phyloP scores from a whole-genome alignment of 352 stramenopile genomes.

The Pythium phragmiticola region DNA sequence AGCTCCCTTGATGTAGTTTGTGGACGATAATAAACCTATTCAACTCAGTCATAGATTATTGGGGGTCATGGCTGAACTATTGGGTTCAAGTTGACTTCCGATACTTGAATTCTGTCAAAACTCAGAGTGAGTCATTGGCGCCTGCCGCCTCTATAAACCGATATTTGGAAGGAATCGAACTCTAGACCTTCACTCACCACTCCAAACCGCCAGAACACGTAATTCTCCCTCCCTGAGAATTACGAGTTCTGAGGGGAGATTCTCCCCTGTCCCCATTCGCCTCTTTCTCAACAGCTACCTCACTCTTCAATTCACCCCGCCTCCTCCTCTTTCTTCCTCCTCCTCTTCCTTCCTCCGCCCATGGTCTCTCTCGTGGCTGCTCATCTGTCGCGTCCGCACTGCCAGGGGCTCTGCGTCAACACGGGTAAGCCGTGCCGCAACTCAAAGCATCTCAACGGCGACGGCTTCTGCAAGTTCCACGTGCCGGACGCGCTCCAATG shows the following conservation, averaged over 20 bases:
- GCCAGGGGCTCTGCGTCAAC: constrained; percentile 4
- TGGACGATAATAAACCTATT: too few species aligned
- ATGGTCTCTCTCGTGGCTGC: constrained; percentile 1
- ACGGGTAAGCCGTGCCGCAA: constrained; percentile 23
- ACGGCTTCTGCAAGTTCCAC: constrained; percentile 36
- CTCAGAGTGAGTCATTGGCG: too few species aligned
- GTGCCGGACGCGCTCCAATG: constrained; percentile 23
- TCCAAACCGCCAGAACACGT: too few species aligned
- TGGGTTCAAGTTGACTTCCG: too few species aligned
- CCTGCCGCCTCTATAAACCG: too few species aligned
- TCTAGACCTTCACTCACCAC: too few species aligned
- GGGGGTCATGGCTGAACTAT: too few species aligned
- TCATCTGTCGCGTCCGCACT: not conserved
- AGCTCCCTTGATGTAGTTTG: too few species aligned
- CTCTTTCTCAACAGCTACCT: not conserved
- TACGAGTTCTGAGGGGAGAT: not conserved
- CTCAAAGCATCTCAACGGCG: constrained; percentile 12
- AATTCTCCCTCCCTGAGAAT: not conserved
- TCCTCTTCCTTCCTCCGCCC: not conserved
- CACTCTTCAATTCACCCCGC: not conserved
- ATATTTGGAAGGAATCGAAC: too few species aligned
- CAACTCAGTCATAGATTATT: too few species aligned
- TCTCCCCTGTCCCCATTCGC: not conserved
- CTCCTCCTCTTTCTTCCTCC: not conserved
- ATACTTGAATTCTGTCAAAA: too few species aligned